phyloP scores from a whole-genome alignment of 2,329 filamentous ascomycete genomes.

The Calcarisporium arbuscula region DNA sequence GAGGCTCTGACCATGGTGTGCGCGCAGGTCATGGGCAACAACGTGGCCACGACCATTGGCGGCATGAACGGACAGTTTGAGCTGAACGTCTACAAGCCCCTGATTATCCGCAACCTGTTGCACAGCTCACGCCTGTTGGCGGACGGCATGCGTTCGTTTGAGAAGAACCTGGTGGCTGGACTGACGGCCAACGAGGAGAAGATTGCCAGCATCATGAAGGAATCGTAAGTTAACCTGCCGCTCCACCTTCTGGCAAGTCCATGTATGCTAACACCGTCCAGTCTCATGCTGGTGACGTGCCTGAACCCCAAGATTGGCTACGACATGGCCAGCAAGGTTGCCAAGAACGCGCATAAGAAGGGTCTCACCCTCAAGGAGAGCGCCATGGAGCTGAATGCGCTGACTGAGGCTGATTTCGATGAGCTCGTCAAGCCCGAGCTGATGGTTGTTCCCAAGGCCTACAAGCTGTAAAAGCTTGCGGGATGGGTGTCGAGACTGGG shows the following conservation, averaged over 20 bases:
- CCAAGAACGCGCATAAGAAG: constrained; percentile 99
- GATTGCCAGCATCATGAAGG: constrained; percentile 84
- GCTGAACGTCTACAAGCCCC: constrained; percentile 97
- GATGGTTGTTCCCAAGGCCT: constrained; percentile 78
- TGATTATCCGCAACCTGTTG: constrained; percentile 90
- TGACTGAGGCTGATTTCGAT: constrained; percentile 87
- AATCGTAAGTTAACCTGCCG: constrained; percentile 71
- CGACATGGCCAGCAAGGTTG: constrained; percentile 94
- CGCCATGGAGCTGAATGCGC: constrained; percentile 84
- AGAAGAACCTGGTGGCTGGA: constrained; percentile 84
- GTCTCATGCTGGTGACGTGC: constrained; percentile 96
- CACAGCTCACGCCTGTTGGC: constrained; percentile 84
- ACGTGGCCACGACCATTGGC: constrained; percentile 85
- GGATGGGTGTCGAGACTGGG: too few relatives aligned
- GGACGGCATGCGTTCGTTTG: constrained; percentile 92
- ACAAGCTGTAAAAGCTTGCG: constrained; percentile 41
- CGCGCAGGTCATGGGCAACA: constrained; percentile 96
- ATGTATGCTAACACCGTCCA: constrained; percentile 27
- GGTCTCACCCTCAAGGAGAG: constrained; percentile 88
- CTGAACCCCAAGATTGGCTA: constrained; percentile 96
- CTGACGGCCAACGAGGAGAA: constrained; percentile 90
- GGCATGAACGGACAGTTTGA: constrained; percentile 98
- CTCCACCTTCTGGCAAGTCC: neutral
- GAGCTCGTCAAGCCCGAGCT: constrained; percentile 84
- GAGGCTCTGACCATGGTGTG: constrained; percentile 98